Percentiles rank a stretch among this genome's conserved stretches.
phyloP scores from a whole-genome alignment of 495 filamentous ascomycete species.

The Parachaetomium inaequale region DNA sequence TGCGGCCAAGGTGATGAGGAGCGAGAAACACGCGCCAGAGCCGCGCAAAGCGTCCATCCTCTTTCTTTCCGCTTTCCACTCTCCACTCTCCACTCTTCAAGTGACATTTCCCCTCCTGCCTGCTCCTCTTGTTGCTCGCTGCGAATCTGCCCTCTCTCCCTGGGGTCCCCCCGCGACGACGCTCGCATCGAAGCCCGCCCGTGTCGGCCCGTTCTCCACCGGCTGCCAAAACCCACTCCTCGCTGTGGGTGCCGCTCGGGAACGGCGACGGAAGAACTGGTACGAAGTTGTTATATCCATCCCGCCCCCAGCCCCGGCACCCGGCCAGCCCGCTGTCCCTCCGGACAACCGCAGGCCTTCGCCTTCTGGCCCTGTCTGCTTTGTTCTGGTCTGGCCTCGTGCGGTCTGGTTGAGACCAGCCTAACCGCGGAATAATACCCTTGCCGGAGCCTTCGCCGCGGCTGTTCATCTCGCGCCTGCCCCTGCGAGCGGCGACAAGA shows the following conservation, averaged over 20 bases:
- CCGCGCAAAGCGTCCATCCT: conserved; percentile 3
- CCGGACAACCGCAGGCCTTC: conserved; percentile 16
- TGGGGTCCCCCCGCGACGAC: not conserved
- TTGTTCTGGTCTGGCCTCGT: not conserved
- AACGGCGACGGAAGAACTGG: not conserved
- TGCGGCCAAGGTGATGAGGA: no score
- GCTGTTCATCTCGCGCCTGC: conserved; percentile 7
- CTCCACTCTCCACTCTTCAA: not conserved
- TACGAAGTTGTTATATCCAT: not conserved
- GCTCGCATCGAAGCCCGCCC: conserved; percentile 13
- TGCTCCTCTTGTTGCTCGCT: not conserved
- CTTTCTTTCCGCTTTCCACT: not conserved
- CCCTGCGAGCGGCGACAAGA: not conserved
- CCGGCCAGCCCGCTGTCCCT: conserved; percentile 18
- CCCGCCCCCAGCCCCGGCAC: conserved; percentile 8
- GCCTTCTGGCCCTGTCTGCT: not conserved
- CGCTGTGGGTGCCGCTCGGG: conserved; percentile 12
- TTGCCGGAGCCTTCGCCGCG: not conserved
- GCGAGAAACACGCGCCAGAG: not conserved
- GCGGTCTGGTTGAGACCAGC: not conserved
- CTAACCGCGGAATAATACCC: not conserved
- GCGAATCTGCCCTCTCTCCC: not conserved
- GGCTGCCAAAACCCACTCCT: conserved; percentile 15
- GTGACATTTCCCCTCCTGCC: not conserved
- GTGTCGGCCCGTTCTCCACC: conserved; percentile 19